Base-by-base conservation (phyloP, 2,329 filamentous ascomycete species). In the Curvularia verruculosa region DNA sequence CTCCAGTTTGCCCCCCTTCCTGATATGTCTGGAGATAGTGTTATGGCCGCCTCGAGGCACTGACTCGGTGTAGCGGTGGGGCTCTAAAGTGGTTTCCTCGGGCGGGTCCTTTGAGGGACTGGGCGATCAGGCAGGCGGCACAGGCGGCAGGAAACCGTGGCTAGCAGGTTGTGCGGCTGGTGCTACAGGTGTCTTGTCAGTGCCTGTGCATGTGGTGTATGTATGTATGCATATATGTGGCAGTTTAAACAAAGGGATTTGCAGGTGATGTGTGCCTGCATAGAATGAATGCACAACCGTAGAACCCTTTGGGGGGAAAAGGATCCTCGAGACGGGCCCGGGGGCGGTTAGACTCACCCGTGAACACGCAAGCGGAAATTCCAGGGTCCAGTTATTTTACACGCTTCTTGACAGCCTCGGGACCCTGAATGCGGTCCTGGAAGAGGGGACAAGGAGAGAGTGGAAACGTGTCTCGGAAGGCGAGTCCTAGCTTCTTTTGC, bases 271-370 rank as follows among this genome's bases (percentile, higher is more conserved):
- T 54, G 53, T 49, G 58, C 45, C 50, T 40, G 54, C 53, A 46
- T 56, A 60, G 49, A 56, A 53, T 60, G 49, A 56, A 53, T 60
- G 55, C 56, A 43, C 54, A 53, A 65, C 60, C 58, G 55, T 52
- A 43, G 56, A 54, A 65, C 61, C 63, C 64, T 68, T n/a, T n/a
- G n/a, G 65, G 51, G 52, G 40, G 31, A 10, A 54, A 55, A 50
- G 39, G 63, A 61, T 61, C 54, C 49, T 34, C 24, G 31, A 26
- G 54, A 46, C 51, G 37, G 49, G 49, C 54, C 50, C 29, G 54
- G 59, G 52, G 57, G 34, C 45, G 55, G 40, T 49, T 56, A 53
- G 55, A 60, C 61, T 65, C 60, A 67, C 66, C 46, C 46, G 46
- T 49, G 46, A 34, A 37, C 28, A 61, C 47, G 36, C 44, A 52